Conservation (phyloP, 75 land plant species). For the Picea glauca region DNA sequence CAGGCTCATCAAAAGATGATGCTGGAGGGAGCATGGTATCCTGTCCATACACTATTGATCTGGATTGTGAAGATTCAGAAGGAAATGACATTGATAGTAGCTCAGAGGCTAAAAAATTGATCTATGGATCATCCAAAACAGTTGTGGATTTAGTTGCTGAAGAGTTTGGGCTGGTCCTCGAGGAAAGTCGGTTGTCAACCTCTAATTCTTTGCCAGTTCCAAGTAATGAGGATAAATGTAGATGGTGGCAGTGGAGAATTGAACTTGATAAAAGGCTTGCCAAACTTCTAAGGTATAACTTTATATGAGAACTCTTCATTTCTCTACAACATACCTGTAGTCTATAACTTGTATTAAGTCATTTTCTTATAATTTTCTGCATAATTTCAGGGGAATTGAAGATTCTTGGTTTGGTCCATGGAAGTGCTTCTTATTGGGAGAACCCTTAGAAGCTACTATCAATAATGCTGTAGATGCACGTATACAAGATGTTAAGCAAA, state of each 20-base stretch:
- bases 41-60: not conserved
- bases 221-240: constrained; percentile 31
- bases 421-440: constrained; percentile 71
- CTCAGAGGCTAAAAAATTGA: not conserved
- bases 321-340: not conserved
- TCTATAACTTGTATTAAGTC: not conserved
- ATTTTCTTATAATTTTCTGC: not conserved
- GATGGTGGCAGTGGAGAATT: constrained; percentile 79
- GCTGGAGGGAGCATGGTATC: not conserved
- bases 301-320: not conserved
- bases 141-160: constrained; percentile 47
- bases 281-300: constrained; percentile 51
- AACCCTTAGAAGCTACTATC: constrained; percentile 18
- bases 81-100: constrained; percentile 52
- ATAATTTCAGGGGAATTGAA: constrained; percentile 53
- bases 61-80: constrained; percentile 5
- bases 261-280: constrained; percentile 60
- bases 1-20: not conserved
- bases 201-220: constrained; percentile 20
- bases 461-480: constrained; percentile 20
- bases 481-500: constrained; percentile 12
- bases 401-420: constrained; percentile 85
- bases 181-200: constrained; percentile 63
- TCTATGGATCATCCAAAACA: constrained; percentile 3
- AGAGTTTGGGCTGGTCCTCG: constrained; percentile 44